Evolutionary conservation across 805 yeast genomes (phyloP), one percentile per base, ranked within the genome.

Genomic region (Scheffersomyces spartinae): DNA sequence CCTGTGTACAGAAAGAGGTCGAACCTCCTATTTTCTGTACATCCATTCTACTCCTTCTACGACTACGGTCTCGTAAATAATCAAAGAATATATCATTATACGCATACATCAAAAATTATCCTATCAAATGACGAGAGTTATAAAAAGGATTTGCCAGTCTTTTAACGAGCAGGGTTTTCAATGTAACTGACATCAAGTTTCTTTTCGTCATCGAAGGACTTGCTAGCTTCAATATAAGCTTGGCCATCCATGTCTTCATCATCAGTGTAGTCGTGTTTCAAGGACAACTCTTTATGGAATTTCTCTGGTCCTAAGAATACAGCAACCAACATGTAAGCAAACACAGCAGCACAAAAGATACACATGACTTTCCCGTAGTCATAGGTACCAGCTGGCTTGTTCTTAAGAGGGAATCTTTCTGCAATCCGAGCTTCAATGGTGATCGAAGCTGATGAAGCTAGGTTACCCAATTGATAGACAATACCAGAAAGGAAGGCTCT

Each of bases 301-400:
- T 53, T 55, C 47, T 74, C 81, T 4, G 80, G 81, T 4, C 83
- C 84, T 9, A 68, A 35, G 27, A 71, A 42, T 7, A 64, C 46
- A 31, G 67, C 49, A 15, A 71, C 26, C 11, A 72, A 36, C 26
- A 71, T 47, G 40, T 58, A 71, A 7, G 57, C 71, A 42, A 71
- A 70, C 23, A 73, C 81, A 29, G 75, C 69, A 14, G 75, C 80
- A 62, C 72, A 71, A 43, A 76, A 70, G 25, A 74, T 71, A 17
- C 74, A 64, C 83, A 76, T 75, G 25, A 74, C 81, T 38, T 65
- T 68, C n/a, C 76, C 78, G 47, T 78, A 79, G 43, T 78, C 62
- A 41, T 61, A 69, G 4, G 40, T 40, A 7, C 26, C 37, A 11
- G 30, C 33, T 2, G 40, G 45, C 6, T 29, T 38, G 5, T 34